Evolutionary conservation across 2,329 filamentous ascomycete genomes (phyloP), one percentile per base, ranked within the genome.

Genomic region (Xylariaceae sp.): DNA sequence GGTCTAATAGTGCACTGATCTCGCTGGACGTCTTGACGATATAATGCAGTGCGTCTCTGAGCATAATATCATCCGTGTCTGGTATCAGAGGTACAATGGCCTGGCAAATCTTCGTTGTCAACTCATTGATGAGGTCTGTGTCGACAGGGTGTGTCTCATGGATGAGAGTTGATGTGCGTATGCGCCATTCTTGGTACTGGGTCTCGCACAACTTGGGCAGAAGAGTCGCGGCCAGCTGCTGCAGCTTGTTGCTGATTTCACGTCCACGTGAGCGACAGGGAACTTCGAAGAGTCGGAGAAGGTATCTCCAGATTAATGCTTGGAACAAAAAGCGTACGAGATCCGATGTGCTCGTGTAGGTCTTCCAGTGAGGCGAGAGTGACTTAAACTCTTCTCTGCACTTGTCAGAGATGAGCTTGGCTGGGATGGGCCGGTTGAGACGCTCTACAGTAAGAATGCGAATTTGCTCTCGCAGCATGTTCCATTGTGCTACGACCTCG

Each of bases 281-380:
- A 11, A 60, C 55, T 11, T 48, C 44, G 47, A 68, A 61, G 12
- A 64, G 51, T 9, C 56, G 56, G n/a, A 59, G 34, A 31, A 68
- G 45, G 39, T 63, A 65, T 19, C 63, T 59, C 66, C 66, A 68
- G 49, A 68, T 60, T 22, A 67, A 56, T 1, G 63, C 64, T 11
- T 62, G 63, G 43, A 67, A 59, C 10, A 68, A 42, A 47, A 64
- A 66, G 53, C 48, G 50, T 1, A 58, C 60, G 39, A 64, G 19
- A 38, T 53, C 41, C 2, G 50, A 18, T 9, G 49, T 59, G 43
- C 38, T 59, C 10, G 64, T 45, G 54, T 66, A 68, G 39, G 48
- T 54, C 38, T 57, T 58, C 64, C 65, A 68, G 49, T 62, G 58
- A 10, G 50, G 52, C 19, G 63, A 65, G 5, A 68, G 58, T 28